phyloP scores from a whole-genome alignment of 148 eudicot genomes.

The Beta vulgaris region DNA sequence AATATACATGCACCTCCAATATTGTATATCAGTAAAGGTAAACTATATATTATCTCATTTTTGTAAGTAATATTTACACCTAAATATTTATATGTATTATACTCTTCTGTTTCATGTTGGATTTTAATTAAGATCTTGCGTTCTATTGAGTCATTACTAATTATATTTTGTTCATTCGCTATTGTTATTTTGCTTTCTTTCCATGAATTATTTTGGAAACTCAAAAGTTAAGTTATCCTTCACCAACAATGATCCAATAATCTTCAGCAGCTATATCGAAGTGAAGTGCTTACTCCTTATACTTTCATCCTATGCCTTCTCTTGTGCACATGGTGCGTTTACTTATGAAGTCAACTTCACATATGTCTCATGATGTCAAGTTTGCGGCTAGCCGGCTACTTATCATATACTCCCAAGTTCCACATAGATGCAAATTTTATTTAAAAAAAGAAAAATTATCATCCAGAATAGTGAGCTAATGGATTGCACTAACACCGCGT shows the following conservation, averaged over 20 bases:
- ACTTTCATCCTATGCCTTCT: not conserved
- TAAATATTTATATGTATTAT: too few species aligned
- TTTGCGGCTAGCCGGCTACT: not conserved
- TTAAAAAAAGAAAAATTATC: not conserved
- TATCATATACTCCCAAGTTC: not conserved
- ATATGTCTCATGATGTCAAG: not conserved
- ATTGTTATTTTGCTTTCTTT: not conserved
- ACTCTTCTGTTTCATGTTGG: too few species aligned
- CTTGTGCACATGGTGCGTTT: not conserved
- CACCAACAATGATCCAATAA: not conserved
- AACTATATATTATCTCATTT: too few species aligned
- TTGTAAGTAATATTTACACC: too few species aligned
- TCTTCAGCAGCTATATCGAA: conserved; percentile 51
- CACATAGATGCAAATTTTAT: not conserved
- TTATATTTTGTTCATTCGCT: too few species aligned
- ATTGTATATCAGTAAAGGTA: too few species aligned
- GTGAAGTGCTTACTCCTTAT: not conserved
- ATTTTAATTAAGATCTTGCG: too few species aligned
- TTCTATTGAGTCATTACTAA: too few species aligned
- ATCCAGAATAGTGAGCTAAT: not conserved
- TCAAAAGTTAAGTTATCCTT: not conserved
- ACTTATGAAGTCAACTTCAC: not conserved
- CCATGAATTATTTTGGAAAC: not conserved
- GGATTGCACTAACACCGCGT: not conserved
- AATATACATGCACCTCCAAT: too few species aligned